Evolutionary conservation across 2,329 filamentous ascomycete species (phyloP), one percentile per base, ranked within the genome.

Genomic region (Zasmidium citrigriseum): DNA sequence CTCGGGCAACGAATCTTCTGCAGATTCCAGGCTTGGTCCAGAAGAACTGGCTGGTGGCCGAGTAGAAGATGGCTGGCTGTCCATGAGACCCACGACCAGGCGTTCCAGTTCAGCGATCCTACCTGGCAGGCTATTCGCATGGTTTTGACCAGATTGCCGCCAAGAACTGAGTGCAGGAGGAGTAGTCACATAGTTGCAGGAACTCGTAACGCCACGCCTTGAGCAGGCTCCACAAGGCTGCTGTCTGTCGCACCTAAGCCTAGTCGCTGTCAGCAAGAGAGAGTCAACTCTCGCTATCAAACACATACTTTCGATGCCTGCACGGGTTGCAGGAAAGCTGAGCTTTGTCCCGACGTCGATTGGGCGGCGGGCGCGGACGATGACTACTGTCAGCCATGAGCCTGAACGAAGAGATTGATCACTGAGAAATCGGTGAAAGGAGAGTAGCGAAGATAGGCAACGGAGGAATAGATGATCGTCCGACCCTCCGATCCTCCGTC

Each of bases 231-330:
- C 20, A 24, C 54, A 56, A 29, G 54, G 54, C n/a, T 45, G 20
- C 18, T 56, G 46, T 5, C 54, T 46, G 38, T 56, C 47, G 25
- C 54, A 56, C 10, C 47, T 47, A 4, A 51, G 46, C 34, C 54
- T 56, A 25, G 5, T 16, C 14, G n/a, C 12, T 21, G 11, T 20
- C 5, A 22, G 34, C 25, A 41, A 11, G 27, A 14, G 2, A 2
- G 48, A 14, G 20, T 21, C 21, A 11, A 21, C 16, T 12, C 34
- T 27, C 12, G 22, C 23, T 7, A n/a, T 50, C 12, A 25, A 51
- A 10, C 3, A 22, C 48, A n/a, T 23, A 51, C 48, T 51, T 51
- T 20, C 48, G 48, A 16, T 27, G 24, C 10, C 48, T 11, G 48
- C 48, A 51, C 2, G 27, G 18, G n/a, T 51, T 27, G 25, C 48